These are phyloP conservation scores for Papilionanthe hybrid DNA, from an alignment of 116 monocot species.

Conservation along the genomic window DNA sequence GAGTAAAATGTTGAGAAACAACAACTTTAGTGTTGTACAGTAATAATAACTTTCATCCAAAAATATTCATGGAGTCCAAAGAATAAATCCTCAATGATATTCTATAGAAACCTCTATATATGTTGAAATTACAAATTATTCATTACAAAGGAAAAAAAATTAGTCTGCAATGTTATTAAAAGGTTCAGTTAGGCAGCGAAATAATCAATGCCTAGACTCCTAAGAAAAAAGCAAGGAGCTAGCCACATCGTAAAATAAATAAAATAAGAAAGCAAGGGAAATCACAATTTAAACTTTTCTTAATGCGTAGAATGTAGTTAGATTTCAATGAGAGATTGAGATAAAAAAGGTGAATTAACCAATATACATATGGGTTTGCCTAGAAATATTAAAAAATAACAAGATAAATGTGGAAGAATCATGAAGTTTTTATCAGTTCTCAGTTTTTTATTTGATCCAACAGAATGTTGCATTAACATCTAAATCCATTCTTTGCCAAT, in stretches of 20 bases:
- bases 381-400: background rate
- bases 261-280: no score
- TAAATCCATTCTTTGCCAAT: no score
- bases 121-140: background rate
- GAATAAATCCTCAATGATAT: slow-evolving; percentile 2
- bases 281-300: background rate
- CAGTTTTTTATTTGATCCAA: no score
- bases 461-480: no score
- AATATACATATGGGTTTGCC: background rate
- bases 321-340: background rate
- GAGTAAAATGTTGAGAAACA: background rate
- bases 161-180: background rate
- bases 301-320: background rate
- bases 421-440: no score
- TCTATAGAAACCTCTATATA: background rate
- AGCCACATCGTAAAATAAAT: no score
- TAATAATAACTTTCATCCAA: background rate
- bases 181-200: background rate
- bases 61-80: background rate
- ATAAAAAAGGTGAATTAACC: background rate
- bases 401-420: background rate
- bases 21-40: background rate
- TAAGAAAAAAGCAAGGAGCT: background rate
- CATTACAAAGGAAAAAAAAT: background rate
- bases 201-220: background rate